Evolutionary conservation across 805 yeast species (phyloP).

Genomic region (Yamadazyma sp.): DNA sequence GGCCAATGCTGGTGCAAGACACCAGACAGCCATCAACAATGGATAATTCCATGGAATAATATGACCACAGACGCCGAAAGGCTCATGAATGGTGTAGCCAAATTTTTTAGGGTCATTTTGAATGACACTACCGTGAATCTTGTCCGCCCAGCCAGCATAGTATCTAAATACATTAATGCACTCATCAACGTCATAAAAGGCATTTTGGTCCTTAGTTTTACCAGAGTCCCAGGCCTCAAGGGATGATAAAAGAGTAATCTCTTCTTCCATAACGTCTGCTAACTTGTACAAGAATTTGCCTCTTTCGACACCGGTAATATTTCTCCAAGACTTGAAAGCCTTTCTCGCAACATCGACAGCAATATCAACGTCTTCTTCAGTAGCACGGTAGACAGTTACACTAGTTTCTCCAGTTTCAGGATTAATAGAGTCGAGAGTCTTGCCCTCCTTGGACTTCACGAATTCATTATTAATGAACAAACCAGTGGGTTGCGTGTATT

Average conservation of each 20-base stretch:
- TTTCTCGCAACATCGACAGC: slow-evolving; percentile 40
- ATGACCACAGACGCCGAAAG: slow-evolving; percentile 47
- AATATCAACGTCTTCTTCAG: slow-evolving; percentile 41
- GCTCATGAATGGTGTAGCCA: slow-evolving; percentile 68
- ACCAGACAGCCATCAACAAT: slow-evolving; percentile 71
- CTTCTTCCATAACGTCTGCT: slow-evolving; percentile 34
- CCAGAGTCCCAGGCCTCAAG: slow-evolving; percentile 51
- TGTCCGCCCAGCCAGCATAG: slow-evolving; percentile 66
- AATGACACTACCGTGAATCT: slow-evolving; percentile 48
- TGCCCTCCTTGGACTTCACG: slow-evolving; percentile 33
- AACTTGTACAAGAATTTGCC: slow-evolving; percentile 37
- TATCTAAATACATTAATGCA: slow-evolving; percentile 48
- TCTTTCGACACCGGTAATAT: slow-evolving; percentile 43
- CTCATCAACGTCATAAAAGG: slow-evolving; percentile 49
- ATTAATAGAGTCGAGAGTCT: slow-evolving; percentile 42
- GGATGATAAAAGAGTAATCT: slow-evolving; percentile 34
- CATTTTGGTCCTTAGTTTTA: slow-evolving; percentile 47
- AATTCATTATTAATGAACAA: slow-evolving; percentile 51
- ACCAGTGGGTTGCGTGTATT: slow-evolving; percentile 59
- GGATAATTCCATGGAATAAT: slow-evolving; percentile 51
- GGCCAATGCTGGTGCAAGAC: slow-evolving; percentile 78
- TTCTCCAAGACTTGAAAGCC: slow-evolving; percentile 48
- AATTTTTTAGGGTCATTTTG: slow-evolving; percentile 48
- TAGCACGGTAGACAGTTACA: slow-evolving; percentile 43
- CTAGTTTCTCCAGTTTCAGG: slow-evolving; percentile 45